Percentiles rank a stretch among this genome's conserved stretches.
Evolutionary conservation across 805 yeast species (phyloP).

Genomic region (Pichia heedii): DNA sequence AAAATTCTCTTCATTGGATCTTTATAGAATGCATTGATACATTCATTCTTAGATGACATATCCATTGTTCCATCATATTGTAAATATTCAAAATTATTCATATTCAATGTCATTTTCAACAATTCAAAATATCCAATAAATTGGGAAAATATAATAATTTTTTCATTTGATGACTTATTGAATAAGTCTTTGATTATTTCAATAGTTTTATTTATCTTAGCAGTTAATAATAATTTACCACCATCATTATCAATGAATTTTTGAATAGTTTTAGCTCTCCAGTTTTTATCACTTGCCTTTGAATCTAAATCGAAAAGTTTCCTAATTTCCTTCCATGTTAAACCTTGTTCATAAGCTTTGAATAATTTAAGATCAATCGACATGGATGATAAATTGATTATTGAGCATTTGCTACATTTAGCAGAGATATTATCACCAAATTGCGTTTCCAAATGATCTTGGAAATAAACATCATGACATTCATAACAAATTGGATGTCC

Average conservation of each 20-base stretch:
- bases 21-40: constrained; percentile 55
- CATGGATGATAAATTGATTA: constrained; percentile 28
- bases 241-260: constrained; percentile 29
- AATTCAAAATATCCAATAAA: constrained; percentile 75
- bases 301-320: constrained; percentile 16
- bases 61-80: constrained; percentile 82
- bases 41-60: constrained; percentile 52
- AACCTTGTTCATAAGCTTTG: constrained; percentile 33
- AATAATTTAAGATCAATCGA: constrained; percentile 43
- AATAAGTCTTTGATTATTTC: constrained; percentile 47
- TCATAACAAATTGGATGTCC: constrained; percentile 67
- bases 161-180: constrained; percentile 48
- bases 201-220: constrained; percentile 59
- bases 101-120: constrained; percentile 41
- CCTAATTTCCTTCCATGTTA: constrained; percentile 18
- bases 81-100: constrained; percentile 39
- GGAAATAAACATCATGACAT: constrained; percentile 46
- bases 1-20: constrained; percentile 47
- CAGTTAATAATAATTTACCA: constrained; percentile 48
- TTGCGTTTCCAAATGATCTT: constrained; percentile 30
- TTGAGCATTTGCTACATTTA: constrained; percentile 49
- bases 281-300: constrained; percentile 17
- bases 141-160: constrained; percentile 76
- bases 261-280: constrained; percentile 22
- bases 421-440: constrained; percentile 29